Base-by-base conservation (phyloP, 176 grass and related monocot genomes). In the Aegilops tauschii region DNA sequence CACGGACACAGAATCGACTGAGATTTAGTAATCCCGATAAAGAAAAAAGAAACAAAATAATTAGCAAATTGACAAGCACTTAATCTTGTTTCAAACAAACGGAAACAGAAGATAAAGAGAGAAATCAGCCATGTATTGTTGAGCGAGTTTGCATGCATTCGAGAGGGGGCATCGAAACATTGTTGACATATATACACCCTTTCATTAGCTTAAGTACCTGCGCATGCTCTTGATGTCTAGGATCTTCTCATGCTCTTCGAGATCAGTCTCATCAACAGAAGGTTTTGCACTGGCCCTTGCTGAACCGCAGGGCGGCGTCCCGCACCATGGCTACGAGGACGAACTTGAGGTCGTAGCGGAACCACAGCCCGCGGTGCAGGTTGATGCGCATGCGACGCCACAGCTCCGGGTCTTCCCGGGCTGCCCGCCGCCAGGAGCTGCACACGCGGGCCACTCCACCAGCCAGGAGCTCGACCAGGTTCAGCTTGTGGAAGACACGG, bases 351-450 rank as follows among this genome's bases (percentile, higher is more conserved):
- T 10, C 20, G 3, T 40, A 50, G 12, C 12, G 47, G 69, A 16
- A 50, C 47, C 13, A 42, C 39, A 42, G 8, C 39, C 39, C 8
- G 11, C 27, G 14, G 13, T 49, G 25, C 49, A 77, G 0, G 44
- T 69, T 9, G 8, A 42, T 9, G 39, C 9, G 27, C 20, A 88
- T 8, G 80, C 36, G 64, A 17, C 80, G 80, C 86, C 80, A 88
- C 8, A 88, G 72, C 63, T 4, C 35, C 42, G 79, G 70, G 23
- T 76, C 79, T 16, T 76, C 79, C 59, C 69, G 20, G 0, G 68
- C 54, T 12, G 2, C 78, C 18, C 65, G 65, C 3, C 85, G 66
- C 77, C 76, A 86, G 30, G 65, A n/a, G 66, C 25, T 6, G 21
- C 30, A 77, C 76, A 86, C 50, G 30, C 76, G 4, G 0, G 17